Conservation (phyloP, 768 basidiomycete genomes). For the Suillus fuscotomentosus region DNA sequence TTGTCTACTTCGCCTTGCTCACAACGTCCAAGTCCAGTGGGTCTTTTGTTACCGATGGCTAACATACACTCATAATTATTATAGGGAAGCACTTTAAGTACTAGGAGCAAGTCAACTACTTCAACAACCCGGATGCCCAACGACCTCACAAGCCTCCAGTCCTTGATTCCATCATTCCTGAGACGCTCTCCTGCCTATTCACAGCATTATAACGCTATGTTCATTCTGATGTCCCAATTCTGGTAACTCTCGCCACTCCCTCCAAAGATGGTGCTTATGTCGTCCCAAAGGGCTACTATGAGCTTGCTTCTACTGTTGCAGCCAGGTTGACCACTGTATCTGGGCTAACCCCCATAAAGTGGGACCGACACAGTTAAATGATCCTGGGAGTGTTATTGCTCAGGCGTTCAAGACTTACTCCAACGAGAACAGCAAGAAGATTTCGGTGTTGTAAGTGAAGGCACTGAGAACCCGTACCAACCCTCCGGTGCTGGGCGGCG, state of each 20-base stretch:
- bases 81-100: slow-evolving; percentile 71
- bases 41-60: slow-evolving; percentile 25
- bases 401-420: slow-evolving; percentile 73
- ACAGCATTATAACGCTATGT: slow-evolving; percentile 93
- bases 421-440: slow-evolving; percentile 79
- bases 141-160: slow-evolving; percentile 88
- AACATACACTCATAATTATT: background rate
- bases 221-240: slow-evolving; percentile 80
- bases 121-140: slow-evolving; percentile 73
- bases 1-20: slow-evolving; percentile 68
- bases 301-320: slow-evolving; percentile 84
- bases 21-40: slow-evolving; percentile 70
- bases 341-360: slow-evolving; percentile 71
- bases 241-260: slow-evolving; percentile 75
- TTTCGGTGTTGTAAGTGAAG: slow-evolving; percentile 96
- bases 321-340: slow-evolving; percentile 79
- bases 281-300: slow-evolving; percentile 86
- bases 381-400: slow-evolving; percentile 78
- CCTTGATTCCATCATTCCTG: slow-evolving; percentile 87
- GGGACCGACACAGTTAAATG: slow-evolving; percentile 85
- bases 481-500: slow-evolving; percentile 98
- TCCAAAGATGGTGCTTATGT: slow-evolving; percentile 73
- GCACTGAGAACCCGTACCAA: slow-evolving; percentile 93
- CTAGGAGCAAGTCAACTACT: slow-evolving; percentile 83
- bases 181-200: slow-evolving; percentile 93